Evolutionary conservation across 2,329 filamentous ascomycete species (phyloP).

Genomic region (Cylindrodendrum hubeiense): DNA sequence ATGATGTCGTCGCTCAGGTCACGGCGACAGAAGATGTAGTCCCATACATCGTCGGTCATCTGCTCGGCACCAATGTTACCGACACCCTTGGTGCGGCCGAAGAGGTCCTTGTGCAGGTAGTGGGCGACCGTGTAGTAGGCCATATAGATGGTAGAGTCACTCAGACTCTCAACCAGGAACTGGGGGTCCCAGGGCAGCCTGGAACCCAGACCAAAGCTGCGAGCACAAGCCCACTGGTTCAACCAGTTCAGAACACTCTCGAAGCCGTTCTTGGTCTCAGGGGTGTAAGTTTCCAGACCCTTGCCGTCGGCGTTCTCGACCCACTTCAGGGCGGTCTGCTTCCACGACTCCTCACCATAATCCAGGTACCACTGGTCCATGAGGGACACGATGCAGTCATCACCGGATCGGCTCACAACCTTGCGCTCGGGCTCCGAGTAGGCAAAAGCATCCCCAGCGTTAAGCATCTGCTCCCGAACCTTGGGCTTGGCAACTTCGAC

Average conservation of each 20-base stretch:
- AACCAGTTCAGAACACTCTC: constrained; percentile 91
- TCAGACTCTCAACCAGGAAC: constrained; percentile 92
- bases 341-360: constrained; percentile 94
- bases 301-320: constrained; percentile 75
- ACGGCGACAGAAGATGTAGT: constrained; percentile 89
- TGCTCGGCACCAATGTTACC: constrained; percentile 82
- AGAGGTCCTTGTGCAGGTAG: constrained; percentile 85
- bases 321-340: constrained; percentile 78
- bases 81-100: constrained; percentile 78
- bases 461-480: constrained; percentile 82
- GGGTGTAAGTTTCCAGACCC: constrained; percentile 83
- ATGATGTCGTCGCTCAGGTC: constrained; percentile 76
- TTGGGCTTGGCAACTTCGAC: constrained; percentile 91
- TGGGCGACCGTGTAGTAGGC: constrained; percentile 79
- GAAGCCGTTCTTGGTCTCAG: constrained; percentile 83
- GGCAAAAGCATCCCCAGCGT: constrained; percentile 83
- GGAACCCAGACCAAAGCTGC: constrained; percentile 92
- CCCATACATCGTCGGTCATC: constrained; percentile 96
- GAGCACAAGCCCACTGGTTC: constrained; percentile 93
- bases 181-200: constrained; percentile 94
- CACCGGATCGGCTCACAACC: constrained; percentile 89
- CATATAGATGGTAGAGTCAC: constrained; percentile 94
- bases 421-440: constrained; percentile 94
- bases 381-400: constrained; percentile 92
- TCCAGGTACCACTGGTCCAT: constrained; percentile 99